Base-by-base conservation (phyloP, 1,284 basidiomycete species). In the Cutaneotrichosporon arboriforme region DNA sequence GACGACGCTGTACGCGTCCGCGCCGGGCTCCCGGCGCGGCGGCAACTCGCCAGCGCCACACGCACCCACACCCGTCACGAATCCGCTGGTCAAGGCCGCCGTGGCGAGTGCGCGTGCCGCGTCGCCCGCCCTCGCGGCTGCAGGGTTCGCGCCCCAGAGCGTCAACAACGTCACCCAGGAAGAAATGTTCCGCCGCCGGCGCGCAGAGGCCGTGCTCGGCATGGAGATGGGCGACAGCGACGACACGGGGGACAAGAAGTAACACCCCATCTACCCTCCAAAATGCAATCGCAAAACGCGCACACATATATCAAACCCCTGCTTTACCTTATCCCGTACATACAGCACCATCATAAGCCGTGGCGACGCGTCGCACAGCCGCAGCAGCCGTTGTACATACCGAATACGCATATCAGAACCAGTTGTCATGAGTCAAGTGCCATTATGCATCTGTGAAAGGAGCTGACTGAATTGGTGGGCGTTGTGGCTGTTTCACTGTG, bases 101-200 rank as follows among this genome's bases (percentile, higher is more conserved):
- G 64, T 72, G 12, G 69, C 69, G 15, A 35, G 41, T 15, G 64
- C 69, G 1, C 58, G 69, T 26, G 63, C 70, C 7, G 67, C 72
- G 15, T 63, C 60, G 15, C 66, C 68, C 3, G 69, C 63, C n/a
- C 57, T 70, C 21, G 69, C 59, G 20, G 70, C 62, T 15, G 68
- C 68, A 0, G 70, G 69, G 0, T 48, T 70, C 12, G 66, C 65
- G n/a, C 61, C 58, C 75, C 80, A 73, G 79, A 79, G 38, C 80
- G 84, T 52, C 7, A 63, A 62, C 21, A 81, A 84, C 65, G 82
- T 84, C 41, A 86, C 81, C 18, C 87, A 90, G 75, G 83, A 79
- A 12, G 88, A 90, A 75, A 70, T 91, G 66, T 84, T 90, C 81
- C 75, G 86, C 66, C 76, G 89, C 52, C 78, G 89, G 56, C 78